A percentile compares a stretch with the other conserved stretches of the same genome.
Evolutionary conservation across 2,329 filamentous ascomycete species (phyloP).

Genomic region (Diaporthe helianthi): DNA sequence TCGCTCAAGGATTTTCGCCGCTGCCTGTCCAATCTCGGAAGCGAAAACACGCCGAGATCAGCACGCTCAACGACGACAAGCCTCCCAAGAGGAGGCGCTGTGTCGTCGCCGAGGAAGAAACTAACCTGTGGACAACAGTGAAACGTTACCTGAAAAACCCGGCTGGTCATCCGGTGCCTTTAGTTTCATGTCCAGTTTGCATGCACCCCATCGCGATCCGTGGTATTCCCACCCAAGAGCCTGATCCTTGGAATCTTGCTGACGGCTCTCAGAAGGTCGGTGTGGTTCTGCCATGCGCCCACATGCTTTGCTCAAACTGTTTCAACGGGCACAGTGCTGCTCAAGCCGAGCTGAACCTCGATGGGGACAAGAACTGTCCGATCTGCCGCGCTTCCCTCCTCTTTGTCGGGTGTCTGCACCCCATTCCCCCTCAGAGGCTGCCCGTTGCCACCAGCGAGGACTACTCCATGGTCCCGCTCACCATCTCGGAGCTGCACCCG

Average conservation of each 20-base stretch:
- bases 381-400: neutral
- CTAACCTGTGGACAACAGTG: constrained; percentile 1
- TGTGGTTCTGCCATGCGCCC: neutral
- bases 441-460: neutral
- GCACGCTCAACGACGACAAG: neutral
- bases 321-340: neutral
- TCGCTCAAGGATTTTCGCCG: neutral
- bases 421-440: neutral
- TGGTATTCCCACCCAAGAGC: neutral
- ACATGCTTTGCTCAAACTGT: neutral
- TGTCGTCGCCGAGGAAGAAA: neutral
- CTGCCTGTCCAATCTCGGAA: neutral
- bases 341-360: neutral
- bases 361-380: neutral
- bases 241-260: neutral
- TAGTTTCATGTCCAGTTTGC: neutral
- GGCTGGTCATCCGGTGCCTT: neutral
- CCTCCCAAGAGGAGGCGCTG: neutral
- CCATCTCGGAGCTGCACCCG: neutral
- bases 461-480: neutral
- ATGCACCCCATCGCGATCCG: neutral
- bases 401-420: neutral
- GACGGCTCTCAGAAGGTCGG: neutral
- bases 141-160: neutral
- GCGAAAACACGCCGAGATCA: neutral